These are phyloP conservation scores for Saturnispora sanitii DNA, from an alignment of 805 yeast genomes.

Conservation along the genomic window DNA sequence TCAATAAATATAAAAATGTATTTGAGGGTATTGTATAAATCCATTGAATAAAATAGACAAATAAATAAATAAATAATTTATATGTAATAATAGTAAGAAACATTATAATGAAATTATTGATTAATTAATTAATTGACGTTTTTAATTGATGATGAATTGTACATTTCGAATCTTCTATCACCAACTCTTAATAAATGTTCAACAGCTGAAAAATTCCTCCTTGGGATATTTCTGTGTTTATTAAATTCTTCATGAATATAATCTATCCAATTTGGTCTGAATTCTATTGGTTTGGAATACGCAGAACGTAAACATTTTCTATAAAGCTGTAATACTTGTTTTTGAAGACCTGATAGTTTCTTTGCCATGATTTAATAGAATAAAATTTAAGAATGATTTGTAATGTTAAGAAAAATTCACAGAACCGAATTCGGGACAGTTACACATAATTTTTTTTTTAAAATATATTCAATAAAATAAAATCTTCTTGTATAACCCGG, in stretches of 20 bases:
- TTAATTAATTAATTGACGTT: constrained; percentile 41
- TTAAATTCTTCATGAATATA: constrained; percentile 46
- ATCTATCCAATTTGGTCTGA: constrained; percentile 24
- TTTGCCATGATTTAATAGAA: constrained; percentile 9
- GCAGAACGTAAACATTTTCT: constrained; percentile 38
- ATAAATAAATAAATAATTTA: too few species aligned
- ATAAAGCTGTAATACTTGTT: constrained; percentile 41
- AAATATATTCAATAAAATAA: neutral
- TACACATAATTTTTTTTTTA: neutral
- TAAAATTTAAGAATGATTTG: neutral
- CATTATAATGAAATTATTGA: too few species aligned
- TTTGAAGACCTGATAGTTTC: constrained; percentile 38
- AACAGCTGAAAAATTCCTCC: constrained; percentile 74
- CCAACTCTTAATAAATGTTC: constrained; percentile 81
- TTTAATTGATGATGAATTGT: constrained; percentile 58
- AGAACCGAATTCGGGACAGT: neutral
- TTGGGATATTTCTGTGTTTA: constrained; percentile 46
- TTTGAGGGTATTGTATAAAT: constrained; percentile 13
- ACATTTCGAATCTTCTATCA: constrained; percentile 58
- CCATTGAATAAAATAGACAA: too few species aligned
- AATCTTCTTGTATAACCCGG: too few species aligned
- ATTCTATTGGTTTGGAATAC: constrained; percentile 35
- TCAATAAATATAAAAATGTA: constrained; percentile 36
- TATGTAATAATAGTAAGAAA: neutral
- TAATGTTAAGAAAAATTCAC: neutral